Evolutionary conservation across 345 rosid species (phyloP).

Genomic region (Camelina hispida): DNA sequence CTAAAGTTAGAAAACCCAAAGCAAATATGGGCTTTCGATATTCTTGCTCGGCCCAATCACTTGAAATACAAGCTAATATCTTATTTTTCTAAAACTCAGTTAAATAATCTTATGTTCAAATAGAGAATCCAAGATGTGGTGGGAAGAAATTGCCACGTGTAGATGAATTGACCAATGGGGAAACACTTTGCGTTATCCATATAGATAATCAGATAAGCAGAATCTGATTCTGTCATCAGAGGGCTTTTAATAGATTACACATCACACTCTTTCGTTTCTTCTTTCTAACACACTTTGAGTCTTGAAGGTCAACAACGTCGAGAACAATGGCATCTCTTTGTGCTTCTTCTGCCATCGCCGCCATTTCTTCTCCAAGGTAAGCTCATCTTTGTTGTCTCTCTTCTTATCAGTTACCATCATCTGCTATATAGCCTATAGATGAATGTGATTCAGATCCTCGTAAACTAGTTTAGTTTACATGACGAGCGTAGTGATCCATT

Average conservation of each 20-base stretch:
- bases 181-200: conserved; percentile 44
- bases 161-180: conserved; percentile 35
- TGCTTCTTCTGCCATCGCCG: conserved; percentile 88
- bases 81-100: background rate
- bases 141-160: conserved; percentile 36
- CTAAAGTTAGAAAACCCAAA: background rate
- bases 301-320: conserved; percentile 40
- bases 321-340: conserved; percentile 80
- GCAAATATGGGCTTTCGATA: background rate
- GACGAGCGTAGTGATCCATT: conserved; percentile 13
- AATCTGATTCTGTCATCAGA: conserved; percentile 39
- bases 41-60: background rate
- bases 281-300: conserved; percentile 33
- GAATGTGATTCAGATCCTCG: background rate
- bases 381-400: conserved; percentile 30
- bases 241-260: conserved; percentile 36
- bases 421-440: background rate
- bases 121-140: conserved; percentile 41
- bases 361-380: conserved; percentile 76
- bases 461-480: conserved; percentile 2
- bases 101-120: background rate
- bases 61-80: background rate
- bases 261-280: conserved; percentile 25
- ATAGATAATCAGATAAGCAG: conserved; percentile 44
- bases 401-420: conserved; percentile 2